Conservation (phyloP, 495 filamentous ascomycete species). For the Neurospora sp. region DNA sequence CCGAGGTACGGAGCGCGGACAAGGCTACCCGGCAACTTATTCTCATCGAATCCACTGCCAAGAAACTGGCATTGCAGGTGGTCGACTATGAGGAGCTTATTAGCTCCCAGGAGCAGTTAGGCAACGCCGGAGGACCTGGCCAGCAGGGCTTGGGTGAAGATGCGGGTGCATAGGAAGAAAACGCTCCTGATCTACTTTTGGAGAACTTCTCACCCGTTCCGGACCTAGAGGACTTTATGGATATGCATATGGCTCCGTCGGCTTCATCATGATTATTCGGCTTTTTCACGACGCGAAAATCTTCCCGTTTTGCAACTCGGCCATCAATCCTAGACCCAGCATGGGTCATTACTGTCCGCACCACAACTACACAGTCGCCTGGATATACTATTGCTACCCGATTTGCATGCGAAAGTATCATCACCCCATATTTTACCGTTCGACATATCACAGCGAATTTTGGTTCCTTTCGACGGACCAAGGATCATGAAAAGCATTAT, state of each 20-base stretch:
- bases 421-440: not conserved
- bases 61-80: conserved; percentile 35
- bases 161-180: conserved; percentile 10
- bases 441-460: not conserved
- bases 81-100: conserved; percentile 31
- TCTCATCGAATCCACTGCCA: conserved; percentile 30
- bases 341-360: not conserved
- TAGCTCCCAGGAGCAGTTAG: conserved; percentile 4
- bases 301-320: not conserved
- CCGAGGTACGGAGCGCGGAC: conserved; percentile 31
- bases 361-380: not conserved
- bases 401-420: not conserved
- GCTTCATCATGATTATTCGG: not conserved
- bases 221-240: not conserved
- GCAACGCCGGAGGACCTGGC: conserved; percentile 3
- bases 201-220: not conserved
- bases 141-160: conserved; percentile 23
- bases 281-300: not conserved
- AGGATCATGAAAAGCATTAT: not conserved
- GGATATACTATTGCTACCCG: not conserved
- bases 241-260: not conserved
- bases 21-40: conserved; percentile 30
- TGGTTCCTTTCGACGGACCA: not conserved
- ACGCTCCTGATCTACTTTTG: not conserved
- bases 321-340: not conserved